A percentile compares a stretch with the other conserved stretches of the same genome.
Conservation (phyloP, 371 early-diverging fungal species). For the Smittium culicis region DNA sequence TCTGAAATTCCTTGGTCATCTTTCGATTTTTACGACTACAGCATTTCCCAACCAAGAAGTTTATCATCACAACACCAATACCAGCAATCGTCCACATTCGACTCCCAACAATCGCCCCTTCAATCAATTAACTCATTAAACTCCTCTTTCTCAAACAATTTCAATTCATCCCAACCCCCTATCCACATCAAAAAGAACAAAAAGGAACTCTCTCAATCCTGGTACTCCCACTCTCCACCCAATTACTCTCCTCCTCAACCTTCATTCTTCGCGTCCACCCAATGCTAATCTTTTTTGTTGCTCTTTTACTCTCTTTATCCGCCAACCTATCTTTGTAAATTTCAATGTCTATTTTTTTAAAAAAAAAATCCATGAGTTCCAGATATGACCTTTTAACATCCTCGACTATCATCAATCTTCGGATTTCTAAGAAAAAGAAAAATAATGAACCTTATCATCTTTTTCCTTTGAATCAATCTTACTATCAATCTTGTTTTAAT, state of each 20-base stretch:
- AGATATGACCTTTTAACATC: too few relatives aligned
- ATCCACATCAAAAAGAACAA: neutral
- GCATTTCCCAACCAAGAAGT: neutral
- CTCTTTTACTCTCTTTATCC: too few relatives aligned
- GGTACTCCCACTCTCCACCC: neutral
- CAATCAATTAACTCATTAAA: neutral
- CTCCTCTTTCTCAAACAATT: too few relatives aligned
- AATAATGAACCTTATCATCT: too few relatives aligned
- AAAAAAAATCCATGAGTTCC: too few relatives aligned
- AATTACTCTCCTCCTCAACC: neutral
- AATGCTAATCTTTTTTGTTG: too few relatives aligned
- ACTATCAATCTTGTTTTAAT: too few relatives aligned
- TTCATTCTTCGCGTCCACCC: neutral
- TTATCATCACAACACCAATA: neutral
- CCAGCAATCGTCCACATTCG: neutral
- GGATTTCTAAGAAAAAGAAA: too few relatives aligned
- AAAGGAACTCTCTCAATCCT: neutral
- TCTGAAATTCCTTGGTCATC: neutral
- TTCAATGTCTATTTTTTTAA: too few relatives aligned
- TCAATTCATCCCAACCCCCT: neutral
- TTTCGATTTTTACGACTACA: neutral
- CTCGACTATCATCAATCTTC: too few relatives aligned
- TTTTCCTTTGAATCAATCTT: too few relatives aligned
- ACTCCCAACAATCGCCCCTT: neutral
- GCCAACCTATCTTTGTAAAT: too few relatives aligned